Evolutionary conservation across 257 asterid species (phyloP).

Genomic region (Capsicum baccatum): DNA sequence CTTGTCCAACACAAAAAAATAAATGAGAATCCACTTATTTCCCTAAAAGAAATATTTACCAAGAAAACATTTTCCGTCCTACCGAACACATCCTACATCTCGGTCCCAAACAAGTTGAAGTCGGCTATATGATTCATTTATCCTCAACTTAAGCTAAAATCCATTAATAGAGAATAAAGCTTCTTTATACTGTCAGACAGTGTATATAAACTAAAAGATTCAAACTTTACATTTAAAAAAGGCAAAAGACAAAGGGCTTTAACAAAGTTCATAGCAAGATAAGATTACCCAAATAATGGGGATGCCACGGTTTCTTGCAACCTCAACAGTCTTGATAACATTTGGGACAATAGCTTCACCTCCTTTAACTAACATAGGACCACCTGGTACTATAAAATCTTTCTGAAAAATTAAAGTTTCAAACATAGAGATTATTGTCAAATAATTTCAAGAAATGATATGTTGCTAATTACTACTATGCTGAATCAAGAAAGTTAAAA

Average conservation of each 20-base stretch:
- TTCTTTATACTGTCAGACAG: not conserved
- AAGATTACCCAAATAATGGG: constrained; percentile 76
- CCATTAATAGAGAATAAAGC: not conserved
- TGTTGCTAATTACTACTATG: not conserved
- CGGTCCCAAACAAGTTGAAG: not conserved
- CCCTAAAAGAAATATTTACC: no score
- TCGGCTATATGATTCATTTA: not conserved
- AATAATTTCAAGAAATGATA: no score
- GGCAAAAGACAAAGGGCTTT: not conserved
- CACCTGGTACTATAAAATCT: constrained; percentile 71
- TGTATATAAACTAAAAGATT: not conserved
- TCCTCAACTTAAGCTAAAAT: not conserved
- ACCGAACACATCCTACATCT: not conserved
- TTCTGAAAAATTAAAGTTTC: constrained; percentile 48
- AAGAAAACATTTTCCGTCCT: no score
- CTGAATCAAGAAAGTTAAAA: not conserved
- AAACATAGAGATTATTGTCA: not conserved
- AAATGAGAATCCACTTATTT: no score
- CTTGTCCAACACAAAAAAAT: no score
- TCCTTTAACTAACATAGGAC: constrained; percentile 67
- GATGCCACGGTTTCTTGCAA: constrained; percentile 69
- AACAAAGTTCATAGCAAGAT: not conserved
- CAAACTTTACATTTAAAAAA: not conserved
- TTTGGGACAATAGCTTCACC: constrained; percentile 72
- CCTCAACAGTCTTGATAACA: constrained; percentile 68